phyloP scores from a whole-genome alignment of 2,329 filamentous ascomycete genomes.

The Arthrinium phaeospermum region DNA sequence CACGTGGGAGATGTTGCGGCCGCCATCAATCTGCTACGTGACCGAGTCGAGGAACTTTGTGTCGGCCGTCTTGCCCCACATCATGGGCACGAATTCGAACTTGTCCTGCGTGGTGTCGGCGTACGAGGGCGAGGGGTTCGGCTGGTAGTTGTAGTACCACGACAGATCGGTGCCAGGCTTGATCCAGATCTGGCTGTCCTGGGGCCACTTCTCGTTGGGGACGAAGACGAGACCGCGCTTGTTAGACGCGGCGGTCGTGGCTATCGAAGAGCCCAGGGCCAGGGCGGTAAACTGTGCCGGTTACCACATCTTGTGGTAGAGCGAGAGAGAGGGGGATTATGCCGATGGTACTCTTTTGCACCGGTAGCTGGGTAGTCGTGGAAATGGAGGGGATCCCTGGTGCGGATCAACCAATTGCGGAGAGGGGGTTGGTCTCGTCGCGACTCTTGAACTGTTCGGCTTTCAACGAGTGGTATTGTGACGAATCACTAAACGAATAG shows the following conservation, averaged over 20 bases:
- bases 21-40: conserved; percentile 55
- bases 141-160: conserved; percentile 86
- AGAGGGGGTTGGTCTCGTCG: background rate
- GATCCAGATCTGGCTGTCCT: conserved; percentile 72
- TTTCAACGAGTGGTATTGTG: conserved; percentile 3
- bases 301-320: background rate
- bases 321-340: background rate
- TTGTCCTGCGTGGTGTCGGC: conserved; percentile 53
- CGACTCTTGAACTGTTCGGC: background rate
- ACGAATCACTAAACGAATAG: conserved; percentile 15
- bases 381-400: background rate
- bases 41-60: conserved; percentile 68
- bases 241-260: conserved; percentile 25
- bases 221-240: conserved; percentile 80
- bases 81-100: conserved; percentile 81
- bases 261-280: conserved; percentile 14
- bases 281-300: background rate
- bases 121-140: conserved; percentile 60
- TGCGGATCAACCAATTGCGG: conserved; percentile 2
- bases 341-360: background rate
- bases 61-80: conserved; percentile 69
- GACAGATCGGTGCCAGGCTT: conserved; percentile 63
- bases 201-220: conserved; percentile 56
- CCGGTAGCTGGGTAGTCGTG: background rate
- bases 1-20: conserved; percentile 68